A percentile compares a stretch with the other conserved stretches of the same genome.
Evolutionary conservation across 176 grass and related monocot species (phyloP).

Genomic region (Tillandsia leiboldiana): DNA sequence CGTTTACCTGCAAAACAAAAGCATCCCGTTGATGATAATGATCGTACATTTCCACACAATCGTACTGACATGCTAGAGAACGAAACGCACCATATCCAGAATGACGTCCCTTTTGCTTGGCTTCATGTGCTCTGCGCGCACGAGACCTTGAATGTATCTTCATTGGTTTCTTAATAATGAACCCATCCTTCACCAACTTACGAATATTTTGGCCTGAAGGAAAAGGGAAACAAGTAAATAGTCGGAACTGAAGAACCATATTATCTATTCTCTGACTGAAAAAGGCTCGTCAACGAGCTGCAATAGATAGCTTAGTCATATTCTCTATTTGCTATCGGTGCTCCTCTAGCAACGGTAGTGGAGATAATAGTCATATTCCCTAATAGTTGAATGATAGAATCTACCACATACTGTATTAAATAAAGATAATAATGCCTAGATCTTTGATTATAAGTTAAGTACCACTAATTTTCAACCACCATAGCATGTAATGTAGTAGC

Average conservation of each 20-base stretch:
- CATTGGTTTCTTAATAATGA: conserved; percentile 62
- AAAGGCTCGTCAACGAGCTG: neutral
- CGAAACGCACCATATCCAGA: conserved; percentile 41
- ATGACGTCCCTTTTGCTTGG: conserved; percentile 62
- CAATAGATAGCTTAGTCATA: neutral
- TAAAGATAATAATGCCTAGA: no score
- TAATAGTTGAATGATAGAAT: no score
- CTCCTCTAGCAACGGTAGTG: no score
- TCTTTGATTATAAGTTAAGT: no score
- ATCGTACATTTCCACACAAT: neutral
- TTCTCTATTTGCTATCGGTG: no score
- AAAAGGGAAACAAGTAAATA: neutral
- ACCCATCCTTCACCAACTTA: conserved; percentile 63
- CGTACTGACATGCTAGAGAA: neutral
- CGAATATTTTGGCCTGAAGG: conserved; percentile 57
- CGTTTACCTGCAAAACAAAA: conserved; percentile 39
- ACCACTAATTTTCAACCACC: no score
- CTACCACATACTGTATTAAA: no score
- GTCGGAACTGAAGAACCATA: neutral
- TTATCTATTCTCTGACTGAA: neutral
- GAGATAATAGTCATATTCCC: no score
- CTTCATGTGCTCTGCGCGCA: conserved; percentile 51
- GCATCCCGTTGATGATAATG: neutral
- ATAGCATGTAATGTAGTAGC: no score
- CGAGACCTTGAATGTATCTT: conserved; percentile 67